phyloP scores from a whole-genome alignment of 805 yeast genomes.

The Ogataea paradorogensis region DNA sequence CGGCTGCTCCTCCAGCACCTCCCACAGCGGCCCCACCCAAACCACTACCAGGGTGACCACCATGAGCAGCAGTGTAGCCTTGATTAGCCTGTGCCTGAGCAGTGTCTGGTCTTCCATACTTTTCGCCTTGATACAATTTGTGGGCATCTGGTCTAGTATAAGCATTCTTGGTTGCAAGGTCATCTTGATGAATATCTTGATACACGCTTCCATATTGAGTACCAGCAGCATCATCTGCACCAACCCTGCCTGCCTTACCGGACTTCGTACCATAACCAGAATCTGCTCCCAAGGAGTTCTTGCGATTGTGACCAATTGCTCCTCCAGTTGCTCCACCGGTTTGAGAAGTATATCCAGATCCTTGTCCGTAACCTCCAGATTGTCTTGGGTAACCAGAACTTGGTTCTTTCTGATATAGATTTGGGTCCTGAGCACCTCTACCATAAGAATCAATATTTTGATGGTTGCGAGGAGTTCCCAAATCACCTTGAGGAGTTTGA shows the following conservation, averaged over 20 bases:
- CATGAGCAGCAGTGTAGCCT: conserved; percentile 8
- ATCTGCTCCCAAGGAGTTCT: background rate
- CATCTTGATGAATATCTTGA: conserved; percentile 15
- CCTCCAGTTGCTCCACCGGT: conserved; percentile 8
- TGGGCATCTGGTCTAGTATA: background rate
- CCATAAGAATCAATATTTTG: background rate
- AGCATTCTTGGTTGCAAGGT: conserved; percentile 5
- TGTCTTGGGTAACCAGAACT: conserved; percentile 1
- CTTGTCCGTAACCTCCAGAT: background rate
- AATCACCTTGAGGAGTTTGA: conserved; percentile 14
- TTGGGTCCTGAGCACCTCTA: background rate
- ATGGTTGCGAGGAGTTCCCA: conserved; percentile 1
- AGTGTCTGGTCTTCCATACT: background rate
- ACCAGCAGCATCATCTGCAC: background rate
- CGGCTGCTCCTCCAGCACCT: conserved; percentile 15
- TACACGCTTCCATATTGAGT: conserved; percentile 18
- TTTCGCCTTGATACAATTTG: conserved; percentile 2
- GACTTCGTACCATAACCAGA: background rate
- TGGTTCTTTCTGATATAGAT: background rate
- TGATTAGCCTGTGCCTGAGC: conserved; percentile 4
- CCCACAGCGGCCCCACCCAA: conserved; percentile 5
- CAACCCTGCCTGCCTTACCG: conserved; percentile 1
- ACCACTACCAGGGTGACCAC: conserved; percentile 3
- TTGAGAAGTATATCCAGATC: background rate
- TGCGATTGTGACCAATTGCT: conserved; percentile 3